Evolutionary conservation across 345 rosid genomes (phyloP), one percentile per base, ranked within the genome.

Genomic region (Linum trigynum): DNA sequence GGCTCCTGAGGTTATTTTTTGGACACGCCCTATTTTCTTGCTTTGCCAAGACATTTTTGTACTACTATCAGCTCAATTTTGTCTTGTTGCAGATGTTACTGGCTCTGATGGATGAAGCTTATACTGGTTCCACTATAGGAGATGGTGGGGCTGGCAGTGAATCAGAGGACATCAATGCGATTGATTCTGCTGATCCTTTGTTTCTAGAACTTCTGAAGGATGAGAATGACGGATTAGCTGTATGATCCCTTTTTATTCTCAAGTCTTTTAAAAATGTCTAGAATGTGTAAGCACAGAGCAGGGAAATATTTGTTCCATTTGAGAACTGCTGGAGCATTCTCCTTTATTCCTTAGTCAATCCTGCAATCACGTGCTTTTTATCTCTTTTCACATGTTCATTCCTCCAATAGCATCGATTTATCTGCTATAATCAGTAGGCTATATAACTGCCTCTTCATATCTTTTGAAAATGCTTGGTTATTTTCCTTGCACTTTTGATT

Each of bases 31-130:
- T 65, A 53, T 57, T 38, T 62, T 64, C 56, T 38, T 62, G 58
- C 62, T 14, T 62, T 40, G 42, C 71, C 59, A 66, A 74, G 59
- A 41, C 59, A 38, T 8, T 14, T 53, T 65, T 10, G n/a, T 71
- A 53, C 43, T 60, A 36, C 57, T 45, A 35, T 53, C 32, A 61
- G 62, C 42, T 55, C 48, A 53, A 32, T 53, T 65, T 71, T 81
- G 39, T 71, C 10, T 80, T 65, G 63, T 63, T 71, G 68, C 86
- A 90, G 97, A 90, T 94, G 97, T 82, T 94, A 62, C 92, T 90
- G 79, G 95, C 90, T 43, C 94, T 94, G 72, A 94, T 94, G 99
- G 97, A 94, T 83, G 99, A 94, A 77, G 99, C 99, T 38, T 94
- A 94, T 74, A 90, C 96, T 56, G 99, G 99, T 79, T 94, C 97